A percentile compares a stretch with the other conserved stretches of the same genome.
Evolutionary conservation across 306 rosid species (phyloP).

Genomic region (Coriaria nepalensis): DNA sequence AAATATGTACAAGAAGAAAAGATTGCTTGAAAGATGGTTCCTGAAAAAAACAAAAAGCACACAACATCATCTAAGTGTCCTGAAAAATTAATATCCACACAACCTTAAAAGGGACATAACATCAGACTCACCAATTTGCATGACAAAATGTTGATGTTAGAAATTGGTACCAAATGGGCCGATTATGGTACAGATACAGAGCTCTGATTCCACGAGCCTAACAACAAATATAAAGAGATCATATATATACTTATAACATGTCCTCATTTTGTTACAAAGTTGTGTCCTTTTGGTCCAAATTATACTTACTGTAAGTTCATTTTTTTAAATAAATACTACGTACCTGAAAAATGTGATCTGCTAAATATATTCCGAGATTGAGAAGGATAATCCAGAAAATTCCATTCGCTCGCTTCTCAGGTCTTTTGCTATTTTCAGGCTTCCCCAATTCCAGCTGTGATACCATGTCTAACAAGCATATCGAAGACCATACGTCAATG

Average conservation of each 20-base stretch:
- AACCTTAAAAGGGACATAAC: background rate
- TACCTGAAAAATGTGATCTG: constrained; percentile 79
- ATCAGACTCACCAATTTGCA: constrained; percentile 69
- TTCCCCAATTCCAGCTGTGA: constrained; percentile 64
- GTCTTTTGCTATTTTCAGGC: constrained; percentile 33
- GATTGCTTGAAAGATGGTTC: constrained; percentile 97
- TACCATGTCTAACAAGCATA: constrained; percentile 43
- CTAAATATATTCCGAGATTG: constrained; percentile 56
- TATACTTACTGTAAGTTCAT: too few relatives aligned
- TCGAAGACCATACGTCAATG: background rate
- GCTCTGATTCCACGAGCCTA: constrained; percentile 46
- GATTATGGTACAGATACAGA: constrained; percentile 64
- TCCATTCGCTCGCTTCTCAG: constrained; percentile 57
- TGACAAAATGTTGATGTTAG: constrained; percentile 91
- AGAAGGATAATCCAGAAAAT: constrained; percentile 84
- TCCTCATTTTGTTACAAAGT: background rate
- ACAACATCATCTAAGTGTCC: background rate
- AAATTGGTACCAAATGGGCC: constrained; percentile 88
- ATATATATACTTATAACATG: background rate
- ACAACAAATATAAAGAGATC: constrained; percentile 1
- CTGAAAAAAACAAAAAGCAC: constrained; percentile 32
- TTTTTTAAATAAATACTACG: background rate
- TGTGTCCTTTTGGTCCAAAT: too few relatives aligned
- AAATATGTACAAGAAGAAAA: constrained; percentile 88
- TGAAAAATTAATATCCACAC: background rate